Evolutionary conservation across 1,284 basidiomycete species (phyloP).

Genomic region (Ustilago cynodontis): DNA sequence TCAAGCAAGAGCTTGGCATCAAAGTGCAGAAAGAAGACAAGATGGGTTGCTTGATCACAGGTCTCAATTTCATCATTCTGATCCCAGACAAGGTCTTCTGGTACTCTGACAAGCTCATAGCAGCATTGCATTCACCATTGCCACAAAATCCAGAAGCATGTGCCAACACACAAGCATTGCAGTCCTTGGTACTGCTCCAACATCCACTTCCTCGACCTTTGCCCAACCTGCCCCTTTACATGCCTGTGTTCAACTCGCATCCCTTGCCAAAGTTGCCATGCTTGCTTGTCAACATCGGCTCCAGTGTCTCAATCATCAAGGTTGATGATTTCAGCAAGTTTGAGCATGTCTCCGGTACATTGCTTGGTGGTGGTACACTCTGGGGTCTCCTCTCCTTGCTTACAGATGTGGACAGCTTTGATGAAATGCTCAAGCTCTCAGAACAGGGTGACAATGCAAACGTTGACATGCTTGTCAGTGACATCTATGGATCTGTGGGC

Average conservation of each 20-base stretch:
- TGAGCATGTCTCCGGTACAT: constrained; percentile 96
- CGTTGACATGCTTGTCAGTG: constrained; percentile 99
- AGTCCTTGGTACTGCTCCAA: constrained; percentile 45
- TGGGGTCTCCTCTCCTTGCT: constrained; percentile 95
- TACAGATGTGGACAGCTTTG: constrained; percentile 94
- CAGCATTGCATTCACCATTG: constrained; percentile 53
- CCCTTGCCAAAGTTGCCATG: constrained; percentile 87
- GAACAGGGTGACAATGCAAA: constrained; percentile 92
- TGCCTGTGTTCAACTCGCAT: constrained; percentile 83
- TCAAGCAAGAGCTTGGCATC: constrained; percentile 81
- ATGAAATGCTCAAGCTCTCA: constrained; percentile 95
- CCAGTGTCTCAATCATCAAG: constrained; percentile 96
- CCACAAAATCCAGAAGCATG: constrained; percentile 47
- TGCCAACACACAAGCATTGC: constrained; percentile 49
- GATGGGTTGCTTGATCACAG: constrained; percentile 98
- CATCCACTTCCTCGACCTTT: constrained; percentile 84
- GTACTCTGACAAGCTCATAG: constrained; percentile 95
- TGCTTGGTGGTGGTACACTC: constrained; percentile 97
- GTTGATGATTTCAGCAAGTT: constrained; percentile 94
- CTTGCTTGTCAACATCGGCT: constrained; percentile 96
- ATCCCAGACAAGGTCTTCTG: constrained; percentile 99
- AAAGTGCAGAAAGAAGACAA: constrained; percentile 91
- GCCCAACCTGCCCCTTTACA: constrained; percentile 89
- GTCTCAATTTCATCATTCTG: constrained; percentile 93
- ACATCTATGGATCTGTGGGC: constrained; percentile 92